Evolutionary conservation across 2,329 filamentous ascomycete genomes (phyloP).

Genomic region (Trichoderma cornu-damae): DNA sequence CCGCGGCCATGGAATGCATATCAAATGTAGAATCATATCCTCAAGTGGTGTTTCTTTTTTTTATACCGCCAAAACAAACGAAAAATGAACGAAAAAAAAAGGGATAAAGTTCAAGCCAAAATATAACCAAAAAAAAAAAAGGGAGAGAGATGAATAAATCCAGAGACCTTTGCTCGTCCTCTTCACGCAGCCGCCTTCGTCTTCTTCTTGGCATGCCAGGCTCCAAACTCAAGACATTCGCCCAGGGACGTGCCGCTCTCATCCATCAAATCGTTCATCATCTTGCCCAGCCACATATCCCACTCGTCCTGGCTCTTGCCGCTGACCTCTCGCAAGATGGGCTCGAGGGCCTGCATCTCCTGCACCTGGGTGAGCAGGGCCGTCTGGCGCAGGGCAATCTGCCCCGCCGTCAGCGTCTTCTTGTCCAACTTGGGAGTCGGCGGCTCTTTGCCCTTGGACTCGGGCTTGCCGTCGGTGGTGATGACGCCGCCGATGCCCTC

Average conservation of each 20-base stretch:
- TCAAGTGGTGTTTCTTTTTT: not conserved
- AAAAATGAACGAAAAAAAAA: not conserved
- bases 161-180: not conserved
- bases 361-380: conserved; percentile 78
- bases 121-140: not conserved
- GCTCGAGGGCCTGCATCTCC: conserved; percentile 80
- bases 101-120: not conserved
- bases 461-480: conserved; percentile 55
- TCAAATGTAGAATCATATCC: not conserved
- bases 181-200: not conserved
- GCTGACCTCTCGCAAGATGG: conserved; percentile 72
- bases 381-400: conserved; percentile 69
- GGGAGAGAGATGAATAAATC: not conserved
- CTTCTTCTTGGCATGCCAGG: conserved; percentile 80
- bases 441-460: conserved; percentile 45
- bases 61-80: not conserved
- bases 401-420: conserved; percentile 58
- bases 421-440: conserved; percentile 27
- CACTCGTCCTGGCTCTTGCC: conserved; percentile 88
- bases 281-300: conserved; percentile 81
- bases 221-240: conserved; percentile 80
- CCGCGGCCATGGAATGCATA: conserved; percentile 14
- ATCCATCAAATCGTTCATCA: conserved; percentile 78
- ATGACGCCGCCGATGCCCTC: conserved; percentile 62
- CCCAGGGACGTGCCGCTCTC: conserved; percentile 75